These are phyloP conservation scores for Tulasnella sp. DNA, from an alignment of 768 basidiomycete genomes.

Conservation along the genomic window DNA sequence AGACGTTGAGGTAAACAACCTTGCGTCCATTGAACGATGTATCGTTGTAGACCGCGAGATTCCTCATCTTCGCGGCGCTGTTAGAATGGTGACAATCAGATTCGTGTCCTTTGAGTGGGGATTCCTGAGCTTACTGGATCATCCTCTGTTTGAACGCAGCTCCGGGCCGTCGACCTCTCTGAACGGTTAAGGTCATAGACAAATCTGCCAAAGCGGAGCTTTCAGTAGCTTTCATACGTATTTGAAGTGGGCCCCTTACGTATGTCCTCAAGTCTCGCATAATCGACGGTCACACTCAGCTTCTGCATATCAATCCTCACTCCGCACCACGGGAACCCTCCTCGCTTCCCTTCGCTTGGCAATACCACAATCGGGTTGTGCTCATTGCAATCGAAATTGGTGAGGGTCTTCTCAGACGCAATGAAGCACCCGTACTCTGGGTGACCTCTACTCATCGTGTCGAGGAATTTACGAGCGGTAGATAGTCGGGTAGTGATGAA, in stretches of 20 bases:
- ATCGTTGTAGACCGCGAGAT: constrained; percentile 75
- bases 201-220: constrained; percentile 35
- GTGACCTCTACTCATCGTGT: constrained; percentile 71
- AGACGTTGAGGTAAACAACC: constrained; percentile 68
- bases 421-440: constrained; percentile 93
- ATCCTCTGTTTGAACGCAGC: constrained; percentile 57
- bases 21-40: constrained; percentile 48
- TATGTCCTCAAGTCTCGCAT: constrained; percentile 49
- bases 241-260: constrained; percentile 32
- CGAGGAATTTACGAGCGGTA: constrained; percentile 58
- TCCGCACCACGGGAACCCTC: constrained; percentile 84
- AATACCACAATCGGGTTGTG: constrained; percentile 9
- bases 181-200: constrained; percentile 57
- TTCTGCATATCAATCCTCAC: constrained; percentile 61
- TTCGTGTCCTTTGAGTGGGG: constrained; percentile 3
- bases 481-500: constrained; percentile 58
- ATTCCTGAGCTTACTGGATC: constrained; percentile 61
- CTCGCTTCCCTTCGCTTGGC: constrained; percentile 31
- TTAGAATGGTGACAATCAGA: background rate
- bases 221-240: background rate
- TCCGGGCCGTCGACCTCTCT: constrained; percentile 53
- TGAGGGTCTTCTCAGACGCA: constrained; percentile 75
- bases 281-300: constrained; percentile 72
- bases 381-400: constrained; percentile 55
- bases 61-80: constrained; percentile 23